Evolutionary conservation across 257 asterid species (phyloP).

Genomic region (Euphrasia confusa): DNA sequence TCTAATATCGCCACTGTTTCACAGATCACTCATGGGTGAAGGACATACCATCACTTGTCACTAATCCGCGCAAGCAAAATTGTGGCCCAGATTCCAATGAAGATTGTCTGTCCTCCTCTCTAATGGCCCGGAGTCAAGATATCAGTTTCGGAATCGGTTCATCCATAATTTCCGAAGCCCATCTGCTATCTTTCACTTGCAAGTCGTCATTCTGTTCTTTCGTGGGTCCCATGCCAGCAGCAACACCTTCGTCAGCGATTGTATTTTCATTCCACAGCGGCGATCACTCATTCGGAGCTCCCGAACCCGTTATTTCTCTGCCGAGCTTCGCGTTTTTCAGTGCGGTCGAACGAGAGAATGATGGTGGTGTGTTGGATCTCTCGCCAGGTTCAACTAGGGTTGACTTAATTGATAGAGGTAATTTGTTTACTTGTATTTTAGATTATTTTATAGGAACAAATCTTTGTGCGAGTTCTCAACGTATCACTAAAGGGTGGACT

Average conservation of each 20-base stretch:
- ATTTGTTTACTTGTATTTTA: slow-evolving; percentile 9
- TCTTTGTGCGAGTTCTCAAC: too few relatives aligned
- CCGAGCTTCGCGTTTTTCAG: slow-evolving; percentile 68
- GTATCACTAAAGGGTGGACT: too few relatives aligned
- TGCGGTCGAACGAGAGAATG: slow-evolving; percentile 33
- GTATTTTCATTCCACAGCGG: slow-evolving; percentile 54
- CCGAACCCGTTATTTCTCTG: slow-evolving; percentile 42
- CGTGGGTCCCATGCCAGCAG: slow-evolving; percentile 19
- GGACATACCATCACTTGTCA: slow-evolving; percentile 25
- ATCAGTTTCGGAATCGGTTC: slow-evolving; percentile 55
- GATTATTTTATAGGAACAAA: background rate
- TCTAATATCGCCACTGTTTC: background rate
- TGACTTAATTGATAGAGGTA: slow-evolving; percentile 46
- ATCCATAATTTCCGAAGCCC: slow-evolving; percentile 33
- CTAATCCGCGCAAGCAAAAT: slow-evolving; percentile 25
- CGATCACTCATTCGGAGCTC: slow-evolving; percentile 32
- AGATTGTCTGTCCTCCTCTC: slow-evolving; percentile 23
- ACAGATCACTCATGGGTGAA: slow-evolving; percentile 61
- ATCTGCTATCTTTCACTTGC: slow-evolving; percentile 35
- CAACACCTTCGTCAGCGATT: slow-evolving; percentile 27
- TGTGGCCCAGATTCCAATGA: slow-evolving; percentile 23
- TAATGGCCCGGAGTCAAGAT: slow-evolving; percentile 37
- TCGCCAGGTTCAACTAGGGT: slow-evolving; percentile 6
- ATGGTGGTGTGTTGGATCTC: slow-evolving; percentile 13
- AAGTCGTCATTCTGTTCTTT: slow-evolving; percentile 57